Conservation (phyloP, 1,139 yeast genomes). For the Blastobotrys raffinosifermentans region DNA sequence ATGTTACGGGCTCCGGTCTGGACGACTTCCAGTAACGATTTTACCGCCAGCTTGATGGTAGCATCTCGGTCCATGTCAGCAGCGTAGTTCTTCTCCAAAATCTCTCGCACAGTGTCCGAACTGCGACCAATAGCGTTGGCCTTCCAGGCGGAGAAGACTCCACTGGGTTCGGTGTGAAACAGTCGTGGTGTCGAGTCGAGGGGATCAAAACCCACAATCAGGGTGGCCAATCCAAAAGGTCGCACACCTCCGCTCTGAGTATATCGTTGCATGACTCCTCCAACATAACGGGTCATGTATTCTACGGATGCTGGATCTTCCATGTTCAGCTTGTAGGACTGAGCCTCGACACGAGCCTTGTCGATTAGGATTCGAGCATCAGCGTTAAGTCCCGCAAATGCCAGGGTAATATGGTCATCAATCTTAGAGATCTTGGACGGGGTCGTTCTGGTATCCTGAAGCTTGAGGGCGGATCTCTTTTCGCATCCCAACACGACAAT, state of each 20-base stretch:
- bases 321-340: slow-evolving; percentile 86
- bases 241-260: slow-evolving; percentile 98
- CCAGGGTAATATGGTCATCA: slow-evolving; percentile 84
- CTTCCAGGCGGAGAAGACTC: slow-evolving; percentile 98
- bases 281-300: slow-evolving; percentile 87
- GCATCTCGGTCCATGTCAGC: slow-evolving; percentile 67
- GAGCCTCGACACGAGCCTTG: slow-evolving; percentile 95
- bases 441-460: slow-evolving; percentile 94
- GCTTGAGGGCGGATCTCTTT: slow-evolving; percentile 87
- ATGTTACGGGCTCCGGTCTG: slow-evolving; percentile 97
- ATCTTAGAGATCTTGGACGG: slow-evolving; percentile 90
- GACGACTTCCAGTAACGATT: slow-evolving; percentile 87
- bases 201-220: slow-evolving; percentile 92
- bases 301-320: slow-evolving; percentile 94
- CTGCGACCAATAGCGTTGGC: slow-evolving; percentile 97
- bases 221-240: slow-evolving; percentile 91
- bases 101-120: slow-evolving; percentile 91
- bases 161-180: slow-evolving; percentile 96
- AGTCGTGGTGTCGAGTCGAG: slow-evolving; percentile 75
- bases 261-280: slow-evolving; percentile 94
- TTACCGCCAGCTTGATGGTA: slow-evolving; percentile 75
- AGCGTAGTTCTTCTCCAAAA: slow-evolving; percentile 83
- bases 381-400: slow-evolving; percentile 97
- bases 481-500: slow-evolving; percentile 95
- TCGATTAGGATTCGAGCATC: slow-evolving; percentile 94